A percentile compares a stretch with the other conserved stretches of the same genome.
phyloP scores from a whole-genome alignment of 1,284 basidiomycete genomes.

The Chalciporus piperatoides region DNA sequence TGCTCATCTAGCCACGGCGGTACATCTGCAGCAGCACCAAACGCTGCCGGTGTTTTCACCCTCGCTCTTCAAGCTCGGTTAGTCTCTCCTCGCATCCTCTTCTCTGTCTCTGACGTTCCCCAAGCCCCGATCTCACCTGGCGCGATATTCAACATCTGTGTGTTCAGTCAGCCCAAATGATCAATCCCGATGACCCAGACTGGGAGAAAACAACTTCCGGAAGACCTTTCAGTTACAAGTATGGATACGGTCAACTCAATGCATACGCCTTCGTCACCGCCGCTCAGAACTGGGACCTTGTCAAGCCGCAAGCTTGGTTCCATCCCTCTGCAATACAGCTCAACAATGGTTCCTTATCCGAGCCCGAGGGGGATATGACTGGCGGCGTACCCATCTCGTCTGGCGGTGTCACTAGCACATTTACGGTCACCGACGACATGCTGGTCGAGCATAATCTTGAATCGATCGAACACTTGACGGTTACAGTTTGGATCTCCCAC shows the following conservation, averaged over 20 bases:
- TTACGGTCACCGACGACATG: slow-evolving; percentile 71
- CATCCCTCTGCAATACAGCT: slow-evolving; percentile 71
- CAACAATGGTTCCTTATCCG: slow-evolving; percentile 56
- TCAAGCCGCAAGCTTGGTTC: slow-evolving; percentile 95
- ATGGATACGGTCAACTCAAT: slow-evolving; percentile 91
- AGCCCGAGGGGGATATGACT: slow-evolving; percentile 47
- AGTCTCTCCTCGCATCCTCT: slow-evolving; percentile 25
- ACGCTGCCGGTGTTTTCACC: slow-evolving; percentile 89
- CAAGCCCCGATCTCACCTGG: slow-evolving; percentile 82
- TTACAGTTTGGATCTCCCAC: slow-evolving; percentile 92
- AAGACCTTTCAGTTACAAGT: slow-evolving; percentile 92
- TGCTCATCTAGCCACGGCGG: slow-evolving; percentile 90
- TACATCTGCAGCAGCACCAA: slow-evolving; percentile 96
- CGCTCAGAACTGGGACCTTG: slow-evolving; percentile 79
- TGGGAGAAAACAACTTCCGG: slow-evolving; percentile 88
- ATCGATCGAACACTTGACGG: slow-evolving; percentile 87
- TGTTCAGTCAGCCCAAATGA: slow-evolving; percentile 71
- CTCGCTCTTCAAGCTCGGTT: slow-evolving; percentile 83
- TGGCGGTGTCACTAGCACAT: slow-evolving; percentile 65
- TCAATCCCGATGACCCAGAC: slow-evolving; percentile 90
- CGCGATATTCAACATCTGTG: slow-evolving; percentile 94
- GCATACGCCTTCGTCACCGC: slow-evolving; percentile 81
- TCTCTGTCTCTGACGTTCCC: slow-evolving; percentile 13
- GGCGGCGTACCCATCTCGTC: slow-evolving; percentile 68
- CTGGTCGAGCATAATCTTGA: slow-evolving; percentile 80